A percentile compares a stretch with the other conserved stretches of the same genome.
Evolutionary conservation across 176 grass and related monocot species (phyloP).

Genomic region (Raddia guianensis): DNA sequence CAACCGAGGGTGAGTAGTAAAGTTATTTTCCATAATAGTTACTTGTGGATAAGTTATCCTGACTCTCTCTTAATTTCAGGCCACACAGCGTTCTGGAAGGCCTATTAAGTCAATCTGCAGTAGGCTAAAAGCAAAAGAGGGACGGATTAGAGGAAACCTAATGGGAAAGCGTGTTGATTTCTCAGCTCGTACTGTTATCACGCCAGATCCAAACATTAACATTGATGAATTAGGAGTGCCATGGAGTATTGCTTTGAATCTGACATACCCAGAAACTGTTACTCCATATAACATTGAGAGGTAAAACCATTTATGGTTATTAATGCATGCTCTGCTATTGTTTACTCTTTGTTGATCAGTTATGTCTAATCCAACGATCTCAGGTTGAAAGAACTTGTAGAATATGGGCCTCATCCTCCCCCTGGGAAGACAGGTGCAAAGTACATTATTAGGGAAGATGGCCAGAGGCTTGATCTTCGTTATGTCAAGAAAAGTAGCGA

Average conservation of each 20-base stretch:
- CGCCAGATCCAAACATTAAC: constrained; percentile 93
- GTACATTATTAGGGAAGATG: constrained; percentile 96
- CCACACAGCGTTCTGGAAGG: constrained; percentile 90
- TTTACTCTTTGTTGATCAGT: constrained; percentile 7
- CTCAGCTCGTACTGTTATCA: constrained; percentile 93
- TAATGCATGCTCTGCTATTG: not conserved
- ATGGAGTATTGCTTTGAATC: constrained; percentile 97
- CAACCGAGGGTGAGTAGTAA: constrained; percentile 70
- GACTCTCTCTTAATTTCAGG: constrained; percentile 55
- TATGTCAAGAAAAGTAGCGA: constrained; percentile 99
- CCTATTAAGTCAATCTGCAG: constrained; percentile 99
- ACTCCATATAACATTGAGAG: constrained; percentile 98
- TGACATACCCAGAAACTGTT: constrained; percentile 96
- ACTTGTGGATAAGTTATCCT: constrained; percentile 5
- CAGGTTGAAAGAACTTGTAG: constrained; percentile 92
- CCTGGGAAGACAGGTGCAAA: constrained; percentile 94
- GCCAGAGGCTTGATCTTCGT: constrained; percentile 90
- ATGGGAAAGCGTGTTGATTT: constrained; percentile 99
- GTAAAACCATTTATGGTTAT: constrained; percentile 41
- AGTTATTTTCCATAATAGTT: not conserved
- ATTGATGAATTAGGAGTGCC: constrained; percentile 95
- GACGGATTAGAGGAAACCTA: constrained; percentile 97
- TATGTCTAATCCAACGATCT: constrained; percentile 31
- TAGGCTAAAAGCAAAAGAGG: constrained; percentile 96
- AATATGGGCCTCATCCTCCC: constrained; percentile 93